Percentiles rank a stretch among this genome's conserved stretches.
Conservation (phyloP, 2,329 filamentous ascomycete species). For the Parascedosporium putredinis region DNA sequence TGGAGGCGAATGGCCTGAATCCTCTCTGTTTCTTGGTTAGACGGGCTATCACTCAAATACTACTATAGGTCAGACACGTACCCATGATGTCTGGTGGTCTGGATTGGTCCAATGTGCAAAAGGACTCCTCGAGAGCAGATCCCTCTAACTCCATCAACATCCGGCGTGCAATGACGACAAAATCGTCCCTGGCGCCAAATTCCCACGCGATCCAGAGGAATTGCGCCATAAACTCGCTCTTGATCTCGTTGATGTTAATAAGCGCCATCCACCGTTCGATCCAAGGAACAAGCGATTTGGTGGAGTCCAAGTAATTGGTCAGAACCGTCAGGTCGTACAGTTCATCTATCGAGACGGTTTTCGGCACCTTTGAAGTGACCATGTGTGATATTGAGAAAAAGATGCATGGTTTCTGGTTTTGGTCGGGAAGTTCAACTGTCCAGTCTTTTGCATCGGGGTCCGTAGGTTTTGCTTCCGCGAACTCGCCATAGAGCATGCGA, state of each 20-base stretch:
- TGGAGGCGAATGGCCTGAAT: conserved; percentile 15
- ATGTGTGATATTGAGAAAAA: conserved; percentile 22
- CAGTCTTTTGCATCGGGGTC: conserved; percentile 12
- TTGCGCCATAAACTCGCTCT: conserved; percentile 13
- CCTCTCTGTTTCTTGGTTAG: conserved; percentile 10
- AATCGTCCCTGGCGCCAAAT: conserved; percentile 16
- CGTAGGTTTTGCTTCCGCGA: conserved; percentile 15
- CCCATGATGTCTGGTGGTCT: conserved; percentile 15
- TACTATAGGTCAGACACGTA: conserved; percentile 6
- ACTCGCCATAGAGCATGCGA: conserved; percentile 19
- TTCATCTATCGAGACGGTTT: conserved; percentile 13
- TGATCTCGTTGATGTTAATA: conserved; percentile 10
- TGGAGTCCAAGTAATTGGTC: conserved; percentile 22
- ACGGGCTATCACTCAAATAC: neutral
- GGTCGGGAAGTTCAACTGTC: conserved; percentile 20
- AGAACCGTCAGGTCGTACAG: conserved; percentile 19
- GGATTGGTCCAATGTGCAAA: conserved; percentile 3
- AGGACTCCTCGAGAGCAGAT: neutral
- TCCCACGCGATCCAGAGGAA: conserved; percentile 22
- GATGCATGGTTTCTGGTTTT: conserved; percentile 18
- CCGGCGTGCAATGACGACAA: conserved; percentile 14
- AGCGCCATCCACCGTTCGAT: conserved; percentile 13
- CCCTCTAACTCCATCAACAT: conserved; percentile 15
- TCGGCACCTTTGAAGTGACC: conserved; percentile 17
- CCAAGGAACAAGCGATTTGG: conserved; percentile 17